Evolutionary conservation across 345 rosid species (phyloP).

Genomic region (Noccaea caerulescens): DNA sequence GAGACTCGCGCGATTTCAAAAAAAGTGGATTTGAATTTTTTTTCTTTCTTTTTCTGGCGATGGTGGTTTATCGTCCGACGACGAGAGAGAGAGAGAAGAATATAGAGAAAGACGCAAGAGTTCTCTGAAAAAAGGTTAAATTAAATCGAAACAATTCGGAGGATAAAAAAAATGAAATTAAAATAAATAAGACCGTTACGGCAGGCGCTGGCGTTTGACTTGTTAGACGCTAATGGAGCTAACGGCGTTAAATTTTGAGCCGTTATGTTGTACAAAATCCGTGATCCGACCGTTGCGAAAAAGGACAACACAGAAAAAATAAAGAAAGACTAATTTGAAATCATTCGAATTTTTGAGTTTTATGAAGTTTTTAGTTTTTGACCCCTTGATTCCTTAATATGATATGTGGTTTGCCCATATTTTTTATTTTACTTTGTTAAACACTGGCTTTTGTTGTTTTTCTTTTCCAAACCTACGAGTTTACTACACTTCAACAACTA

Average conservation of each 20-base stretch:
- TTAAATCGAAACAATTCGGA: slow-evolving; percentile 1
- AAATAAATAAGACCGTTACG: slow-evolving; percentile 42
- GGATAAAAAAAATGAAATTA: background rate
- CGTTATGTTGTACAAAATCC: slow-evolving; percentile 41
- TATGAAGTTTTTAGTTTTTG: background rate
- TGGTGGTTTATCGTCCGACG: slow-evolving; percentile 20
- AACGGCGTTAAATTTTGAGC: slow-evolving; percentile 38
- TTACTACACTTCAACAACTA: background rate
- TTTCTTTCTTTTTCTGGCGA: background rate
- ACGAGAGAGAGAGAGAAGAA: slow-evolving; percentile 7
- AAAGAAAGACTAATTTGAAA: slow-evolving; percentile 33
- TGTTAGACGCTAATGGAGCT: slow-evolving; percentile 14
- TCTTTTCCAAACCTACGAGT: background rate
- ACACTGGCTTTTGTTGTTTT: background rate
- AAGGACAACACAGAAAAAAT: slow-evolving; percentile 35
- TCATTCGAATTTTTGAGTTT: slow-evolving; percentile 29
- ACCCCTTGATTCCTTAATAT: background rate
- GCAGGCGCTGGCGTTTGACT: slow-evolving; percentile 45
- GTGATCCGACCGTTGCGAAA: slow-evolving; percentile 50
- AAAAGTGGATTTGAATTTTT: background rate
- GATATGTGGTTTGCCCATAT: background rate
- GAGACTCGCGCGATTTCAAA: slow-evolving; percentile 9
- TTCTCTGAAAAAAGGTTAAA: slow-evolving; percentile 22
- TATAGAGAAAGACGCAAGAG: slow-evolving; percentile 14
- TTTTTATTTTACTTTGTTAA: background rate